These are phyloP conservation scores for Arabidopsis suecica DNA, from an alignment of 345 rosid genomes.

Conservation along the genomic window DNA sequence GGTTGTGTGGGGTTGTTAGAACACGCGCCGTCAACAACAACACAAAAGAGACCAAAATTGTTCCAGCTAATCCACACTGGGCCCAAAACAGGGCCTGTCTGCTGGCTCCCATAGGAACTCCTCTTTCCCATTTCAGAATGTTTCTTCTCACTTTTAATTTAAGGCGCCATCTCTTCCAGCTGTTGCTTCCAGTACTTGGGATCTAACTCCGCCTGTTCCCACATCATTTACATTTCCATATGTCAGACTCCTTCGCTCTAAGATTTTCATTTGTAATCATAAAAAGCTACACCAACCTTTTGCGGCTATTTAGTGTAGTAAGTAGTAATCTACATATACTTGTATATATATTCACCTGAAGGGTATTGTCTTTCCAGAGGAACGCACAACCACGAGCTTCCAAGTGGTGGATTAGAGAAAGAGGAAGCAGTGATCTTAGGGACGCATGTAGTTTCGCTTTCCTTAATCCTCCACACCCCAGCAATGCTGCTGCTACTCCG, in stretches of 20 bases:
- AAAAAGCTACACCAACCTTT: not conserved
- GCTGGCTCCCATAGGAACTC: not conserved
- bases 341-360: constrained; percentile 40
- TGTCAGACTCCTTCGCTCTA: not conserved
- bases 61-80: constrained; percentile 6
- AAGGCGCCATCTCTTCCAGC: constrained; percentile 39
- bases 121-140: constrained; percentile 1
- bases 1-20: constrained; percentile 1
- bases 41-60: not conserved
- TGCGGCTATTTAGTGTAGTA: not conserved
- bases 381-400: constrained; percentile 52
- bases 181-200: constrained; percentile 47
- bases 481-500: constrained; percentile 55
- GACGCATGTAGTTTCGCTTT: constrained; percentile 58
- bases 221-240: not conserved
- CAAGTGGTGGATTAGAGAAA: constrained; percentile 41
- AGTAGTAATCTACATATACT: not conserved
- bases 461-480: constrained; percentile 52
- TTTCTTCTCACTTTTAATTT: constrained; percentile 5
- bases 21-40: constrained; percentile 29
- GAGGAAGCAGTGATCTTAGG: constrained; percentile 44
- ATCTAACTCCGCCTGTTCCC: constrained; percentile 43
- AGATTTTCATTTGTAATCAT: not conserved
- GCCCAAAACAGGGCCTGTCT: constrained; percentile 19
- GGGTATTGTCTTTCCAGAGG: constrained; percentile 51